Percentiles rank a stretch among this genome's conserved stretches.
Evolutionary conservation across 495 filamentous ascomycete genomes (phyloP).

Genomic region (Penicillium pancosmium): DNA sequence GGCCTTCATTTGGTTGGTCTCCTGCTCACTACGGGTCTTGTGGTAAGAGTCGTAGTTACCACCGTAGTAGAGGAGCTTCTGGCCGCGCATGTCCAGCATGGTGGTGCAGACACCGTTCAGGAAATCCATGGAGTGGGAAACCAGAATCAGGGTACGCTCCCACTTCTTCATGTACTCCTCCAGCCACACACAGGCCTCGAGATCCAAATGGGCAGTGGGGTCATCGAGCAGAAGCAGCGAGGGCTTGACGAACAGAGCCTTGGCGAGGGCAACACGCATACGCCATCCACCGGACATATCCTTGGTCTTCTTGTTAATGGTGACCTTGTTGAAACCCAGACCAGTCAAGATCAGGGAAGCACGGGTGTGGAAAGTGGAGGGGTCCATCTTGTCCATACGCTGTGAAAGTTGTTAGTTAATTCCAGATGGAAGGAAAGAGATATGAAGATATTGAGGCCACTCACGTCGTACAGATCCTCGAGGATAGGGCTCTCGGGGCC

Average conservation of each 20-base stretch:
- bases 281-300: constrained; percentile 99
- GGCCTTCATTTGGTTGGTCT: constrained; percentile 97
- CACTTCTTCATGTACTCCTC: constrained; percentile 99
- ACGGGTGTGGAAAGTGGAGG: constrained; percentile 97
- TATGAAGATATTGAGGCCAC: constrained; percentile 27
- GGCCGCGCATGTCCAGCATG: constrained; percentile 97
- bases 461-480: constrained; percentile 94
- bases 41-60: constrained; percentile 99
- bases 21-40: constrained; percentile 93
- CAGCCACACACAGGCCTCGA: constrained; percentile 99
- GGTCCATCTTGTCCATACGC: constrained; percentile 99
- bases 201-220: constrained; percentile 98
- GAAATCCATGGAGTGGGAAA: constrained; percentile 98
- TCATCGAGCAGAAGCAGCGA: constrained; percentile 95
- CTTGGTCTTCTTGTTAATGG: constrained; percentile 98
- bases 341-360: constrained; percentile 96
- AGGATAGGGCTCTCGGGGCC: constrained; percentile 91
- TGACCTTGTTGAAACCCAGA: constrained; percentile 98
- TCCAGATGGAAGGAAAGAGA: not conserved
- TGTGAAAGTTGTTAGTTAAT: constrained; percentile 45
- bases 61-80: constrained; percentile 95
- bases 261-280: constrained; percentile 97
- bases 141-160: constrained; percentile 95
- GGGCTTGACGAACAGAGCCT: constrained; percentile 98
- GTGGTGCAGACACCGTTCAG: constrained; percentile 97